Evolutionary conservation across 106 monocot genomes (phyloP), one percentile per base, ranked within the genome.

Genomic region (Dioscorea dumetorum): DNA sequence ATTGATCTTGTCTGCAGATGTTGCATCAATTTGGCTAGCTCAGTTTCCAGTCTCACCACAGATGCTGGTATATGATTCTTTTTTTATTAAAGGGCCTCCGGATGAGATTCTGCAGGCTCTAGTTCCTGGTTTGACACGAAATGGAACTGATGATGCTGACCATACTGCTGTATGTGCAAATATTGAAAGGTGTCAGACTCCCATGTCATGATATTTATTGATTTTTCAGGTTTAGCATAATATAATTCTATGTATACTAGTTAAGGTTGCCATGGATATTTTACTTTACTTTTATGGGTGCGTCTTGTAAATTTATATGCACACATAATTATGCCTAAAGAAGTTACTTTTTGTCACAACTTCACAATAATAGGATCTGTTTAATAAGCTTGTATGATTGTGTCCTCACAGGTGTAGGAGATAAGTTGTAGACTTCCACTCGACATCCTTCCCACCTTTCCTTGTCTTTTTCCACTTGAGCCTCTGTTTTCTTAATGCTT

Each of bases 51-150:
- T 50, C 34, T 70, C 76, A 24, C 82, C 80, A 20, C 80, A 76
- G 66, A 76, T 62, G 50, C 80, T 82, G 68, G 71, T 97, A 34
- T 97, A 89, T 79, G 91, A 97, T 87, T 80, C 84, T 21, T 97
- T 91, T 79, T 97, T 97, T 70, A 12, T 79, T 24, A 58, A 70
- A 69, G 95, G 88, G 61, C 84, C 91, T 41, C 50, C 82, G 72
- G 58, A 60, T 78, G 95, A 92, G 70, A 79, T 75, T 34, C 57
- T 97, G 53, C 86, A 91, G 68, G 76, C 72, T 15, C 64, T 97
- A 54, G 77, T 97, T 49, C 84, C 85, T 70, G 69, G 70, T 74
- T 54, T 89, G 57, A 68, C 33, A 41, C 75, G 70, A 24, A 79
- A 71, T 77, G 83, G 64, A 67, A 69, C 49, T 4, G 54, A n/a